Percentiles rank a stretch among this genome's conserved stretches.
Evolutionary conservation across 768 basidiomycete genomes (phyloP).

Genomic region (Kwoniella sp.): DNA sequence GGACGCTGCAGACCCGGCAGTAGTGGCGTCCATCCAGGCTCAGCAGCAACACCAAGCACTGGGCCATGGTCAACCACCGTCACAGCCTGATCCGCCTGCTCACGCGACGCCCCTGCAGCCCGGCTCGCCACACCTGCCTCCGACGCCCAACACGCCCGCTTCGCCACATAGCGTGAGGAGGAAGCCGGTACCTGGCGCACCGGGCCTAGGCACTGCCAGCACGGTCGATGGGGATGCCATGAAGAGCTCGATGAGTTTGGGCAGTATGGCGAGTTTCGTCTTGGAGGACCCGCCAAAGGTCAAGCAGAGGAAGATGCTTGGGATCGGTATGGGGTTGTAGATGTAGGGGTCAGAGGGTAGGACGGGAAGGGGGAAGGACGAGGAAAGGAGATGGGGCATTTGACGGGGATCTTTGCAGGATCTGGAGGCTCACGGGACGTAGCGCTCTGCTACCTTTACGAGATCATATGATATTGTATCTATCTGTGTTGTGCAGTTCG

Average conservation of each 20-base stretch:
- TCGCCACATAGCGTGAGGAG: constrained; percentile 25
- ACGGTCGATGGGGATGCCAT: constrained; percentile 4
- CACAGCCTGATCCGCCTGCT: neutral
- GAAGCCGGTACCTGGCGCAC: constrained; percentile 43
- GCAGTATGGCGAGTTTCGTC: constrained; percentile 39
- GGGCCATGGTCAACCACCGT: constrained; percentile 6
- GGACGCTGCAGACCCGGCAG: no score
- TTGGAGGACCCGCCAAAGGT: constrained; percentile 36
- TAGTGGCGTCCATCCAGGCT: no score
- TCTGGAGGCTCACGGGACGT: no score
- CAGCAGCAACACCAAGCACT: constrained; percentile 3
- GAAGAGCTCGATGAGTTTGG: constrained; percentile 24
- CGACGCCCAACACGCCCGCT: constrained; percentile 10
- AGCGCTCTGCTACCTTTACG: no score
- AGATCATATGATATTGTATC: no score
- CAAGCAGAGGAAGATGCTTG: constrained; percentile 7
- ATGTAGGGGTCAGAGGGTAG: no score
- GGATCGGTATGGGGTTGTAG: constrained; percentile 2
- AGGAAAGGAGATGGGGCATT: no score
- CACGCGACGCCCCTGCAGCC: neutral
- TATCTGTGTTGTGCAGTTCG: no score
- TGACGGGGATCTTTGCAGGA: no score
- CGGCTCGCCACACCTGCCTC: neutral
- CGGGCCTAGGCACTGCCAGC: neutral
- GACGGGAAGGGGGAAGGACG: no score